Evolutionary conservation across 192 early-diverging fungal genomes (phyloP).

Genomic region (Paraglomus brasilianum): DNA sequence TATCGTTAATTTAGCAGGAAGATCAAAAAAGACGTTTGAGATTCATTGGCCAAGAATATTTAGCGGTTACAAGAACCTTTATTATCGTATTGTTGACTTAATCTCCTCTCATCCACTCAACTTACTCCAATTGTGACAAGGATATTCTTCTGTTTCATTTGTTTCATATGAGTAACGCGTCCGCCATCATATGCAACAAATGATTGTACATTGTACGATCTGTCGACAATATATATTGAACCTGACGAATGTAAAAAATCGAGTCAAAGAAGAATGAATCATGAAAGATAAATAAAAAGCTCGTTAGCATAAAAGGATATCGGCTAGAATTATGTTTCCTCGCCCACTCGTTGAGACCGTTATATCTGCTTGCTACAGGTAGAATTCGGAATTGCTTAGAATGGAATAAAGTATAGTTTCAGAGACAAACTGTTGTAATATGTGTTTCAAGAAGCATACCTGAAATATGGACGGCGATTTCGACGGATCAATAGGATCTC

Average conservation of each 20-base stretch:
- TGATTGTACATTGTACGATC: conserved; percentile 58
- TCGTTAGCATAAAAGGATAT: conserved; percentile 36
- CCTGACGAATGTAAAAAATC: conserved; percentile 46
- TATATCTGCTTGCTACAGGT: conserved; percentile 44
- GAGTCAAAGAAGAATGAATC: not conserved
- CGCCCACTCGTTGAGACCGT: conserved; percentile 48
- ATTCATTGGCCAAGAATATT: not conserved
- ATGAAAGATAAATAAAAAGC: not conserved
- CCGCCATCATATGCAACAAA: conserved; percentile 62
- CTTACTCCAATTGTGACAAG: conserved; percentile 79
- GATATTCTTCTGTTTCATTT: conserved; percentile 74
- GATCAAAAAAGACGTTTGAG: not conserved
- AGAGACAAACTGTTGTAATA: not conserved
- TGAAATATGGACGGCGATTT: conserved; percentile 59
- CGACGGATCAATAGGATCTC: conserved; percentile 54
- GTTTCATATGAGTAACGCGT: conserved; percentile 80
- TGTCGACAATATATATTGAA: conserved; percentile 66
- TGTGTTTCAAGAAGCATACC: conserved; percentile 36
- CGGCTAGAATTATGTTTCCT: conserved; percentile 52
- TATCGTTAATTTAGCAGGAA: conserved; percentile 19
- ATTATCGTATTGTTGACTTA: not conserved
- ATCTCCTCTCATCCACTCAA: not conserved
- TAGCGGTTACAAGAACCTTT: not conserved
- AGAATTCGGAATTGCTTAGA: not conserved
- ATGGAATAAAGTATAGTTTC: conserved; percentile 17